Evolutionary conservation across 1,284 basidiomycete genomes (phyloP).

Genomic region (Ustilago loliicola): DNA sequence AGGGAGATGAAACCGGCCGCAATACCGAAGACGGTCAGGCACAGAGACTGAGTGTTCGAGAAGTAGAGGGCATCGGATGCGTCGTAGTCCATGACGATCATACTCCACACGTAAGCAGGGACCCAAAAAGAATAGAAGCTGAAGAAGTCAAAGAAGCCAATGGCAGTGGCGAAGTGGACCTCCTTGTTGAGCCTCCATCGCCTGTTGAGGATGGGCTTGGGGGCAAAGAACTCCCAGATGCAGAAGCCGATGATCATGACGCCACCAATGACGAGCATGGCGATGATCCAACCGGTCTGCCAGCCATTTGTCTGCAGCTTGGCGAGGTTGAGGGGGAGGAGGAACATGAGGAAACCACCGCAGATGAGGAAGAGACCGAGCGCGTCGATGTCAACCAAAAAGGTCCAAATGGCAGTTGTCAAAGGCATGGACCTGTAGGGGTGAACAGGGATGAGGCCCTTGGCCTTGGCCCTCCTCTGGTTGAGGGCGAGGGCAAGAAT

Average conservation of each 20-base stretch:
- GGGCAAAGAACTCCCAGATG: slow-evolving; percentile 60
- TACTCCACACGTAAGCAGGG: slow-evolving; percentile 54
- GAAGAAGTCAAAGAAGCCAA: slow-evolving; percentile 69
- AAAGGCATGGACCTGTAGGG: slow-evolving; percentile 57
- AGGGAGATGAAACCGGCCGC: slow-evolving; percentile 60
- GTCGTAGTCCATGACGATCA: slow-evolving; percentile 52
- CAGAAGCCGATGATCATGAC: slow-evolving; percentile 54
- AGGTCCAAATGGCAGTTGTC: slow-evolving; percentile 15
- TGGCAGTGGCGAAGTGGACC: slow-evolving; percentile 60
- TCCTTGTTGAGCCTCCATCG: slow-evolving; percentile 67
- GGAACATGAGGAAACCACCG: slow-evolving; percentile 64
- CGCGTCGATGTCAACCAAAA: slow-evolving; percentile 62
- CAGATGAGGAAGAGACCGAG: slow-evolving; percentile 65
- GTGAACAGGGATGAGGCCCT: slow-evolving; percentile 55
- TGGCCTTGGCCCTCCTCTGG: slow-evolving; percentile 57
- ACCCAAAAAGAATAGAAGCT: slow-evolving; percentile 64
- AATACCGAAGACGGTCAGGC: slow-evolving; percentile 67
- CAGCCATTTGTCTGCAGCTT: slow-evolving; percentile 53
- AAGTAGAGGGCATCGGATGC: slow-evolving; percentile 56
- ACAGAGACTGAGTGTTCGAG: slow-evolving; percentile 62
- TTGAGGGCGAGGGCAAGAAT: slow-evolving; percentile 59
- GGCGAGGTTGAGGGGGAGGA: slow-evolving; percentile 62
- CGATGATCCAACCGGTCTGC: slow-evolving; percentile 64
- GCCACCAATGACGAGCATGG: slow-evolving; percentile 64
- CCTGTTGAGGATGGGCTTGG: slow-evolving; percentile 62